A percentile compares a stretch with the other conserved stretches of the same genome.
phyloP scores from a whole-genome alignment of 306 rosid genomes.

The Cicer arietinum region DNA sequence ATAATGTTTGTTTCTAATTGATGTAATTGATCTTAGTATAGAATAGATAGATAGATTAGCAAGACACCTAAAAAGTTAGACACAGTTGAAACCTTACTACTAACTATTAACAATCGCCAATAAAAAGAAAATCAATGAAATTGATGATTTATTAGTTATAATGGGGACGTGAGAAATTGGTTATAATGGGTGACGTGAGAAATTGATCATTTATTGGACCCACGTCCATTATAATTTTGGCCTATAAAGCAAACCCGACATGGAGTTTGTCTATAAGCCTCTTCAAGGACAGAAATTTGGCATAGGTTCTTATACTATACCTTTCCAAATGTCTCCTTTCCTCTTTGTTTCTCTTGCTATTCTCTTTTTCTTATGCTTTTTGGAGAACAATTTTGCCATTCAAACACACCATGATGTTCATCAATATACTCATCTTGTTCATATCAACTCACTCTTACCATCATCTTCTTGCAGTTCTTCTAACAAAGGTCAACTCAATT shows the following conservation, averaged over 20 bases:
- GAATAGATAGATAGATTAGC: no score
- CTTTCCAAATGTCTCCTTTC: slow-evolving; percentile 42
- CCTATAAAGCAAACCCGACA: slow-evolving; percentile 38
- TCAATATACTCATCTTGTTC: slow-evolving; percentile 39
- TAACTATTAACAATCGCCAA: no score
- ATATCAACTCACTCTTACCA: slow-evolving; percentile 57
- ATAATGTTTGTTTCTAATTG: no score
- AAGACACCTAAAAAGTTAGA: no score
- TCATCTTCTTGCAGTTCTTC: slow-evolving; percentile 60
- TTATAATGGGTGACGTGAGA: slow-evolving; percentile 36
- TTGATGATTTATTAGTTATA: not conserved
- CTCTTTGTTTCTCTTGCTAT: slow-evolving; percentile 3
- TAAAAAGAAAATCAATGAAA: no score
- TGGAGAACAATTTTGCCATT: slow-evolving; percentile 37
- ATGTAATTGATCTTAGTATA: no score
- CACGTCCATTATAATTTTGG: slow-evolving; percentile 5
- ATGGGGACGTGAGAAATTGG: slow-evolving; percentile 30
- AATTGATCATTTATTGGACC: slow-evolving; percentile 7
- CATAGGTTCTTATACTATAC: slow-evolving; percentile 4
- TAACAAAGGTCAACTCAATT: slow-evolving; percentile 48
- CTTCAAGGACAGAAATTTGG: not conserved
- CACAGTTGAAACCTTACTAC: no score
- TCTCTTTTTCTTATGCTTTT: slow-evolving; percentile 23
- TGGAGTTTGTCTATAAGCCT: not conserved
- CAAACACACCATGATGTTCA: slow-evolving; percentile 27